Evolutionary conservation across 2,329 filamentous ascomycete genomes (phyloP), one percentile per base, ranked within the genome.

Genomic region (Tothia fuscella): DNA sequence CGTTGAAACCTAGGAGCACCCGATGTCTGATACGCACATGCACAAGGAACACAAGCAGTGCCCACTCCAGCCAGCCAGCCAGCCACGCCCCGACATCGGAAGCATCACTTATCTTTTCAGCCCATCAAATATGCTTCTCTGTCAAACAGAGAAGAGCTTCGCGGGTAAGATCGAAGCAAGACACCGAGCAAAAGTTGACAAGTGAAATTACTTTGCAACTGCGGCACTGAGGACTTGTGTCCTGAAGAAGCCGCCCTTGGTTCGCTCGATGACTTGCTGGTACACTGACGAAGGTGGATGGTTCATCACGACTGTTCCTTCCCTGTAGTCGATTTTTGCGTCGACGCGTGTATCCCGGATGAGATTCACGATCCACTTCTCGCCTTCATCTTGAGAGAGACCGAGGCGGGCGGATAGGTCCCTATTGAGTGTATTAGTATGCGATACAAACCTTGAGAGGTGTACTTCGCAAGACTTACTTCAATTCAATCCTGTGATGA

Each of bases 311-410:
- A 98, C 91, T 42, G 91, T 96, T 58, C 91, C 91, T 67, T 93
- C 85, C 71, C 96, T 86, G 70, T 93, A 95, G 68, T 98, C 91
- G 60, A 96, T 96, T 78, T 98, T 98, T 56, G 91, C 91, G 59
- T 98, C 91, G 49, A 98, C 83, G 48, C 88, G 78, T 19, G 91
- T 98, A 67, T 98, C 91, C 49, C 91, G 82, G 66, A 98, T 98
- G 50, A 98, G 75, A 71, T 98, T 98, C 55, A 98, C 91, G 57
- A 98, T 98, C 91, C 91, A 98, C 73, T 98, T 98, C 78, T 98
- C 91, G 56, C 91, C 91, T 58, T 96, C 91, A 58, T 93, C 86
- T 55, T 88, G 80, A 60, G 82, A 86, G 50, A 98, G 74, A 50
- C 89, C 91, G 46, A 98, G 78, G 61, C 91, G 84, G 49, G 79